Base-by-base conservation (phyloP, 176 grass and related monocot genomes). In the Hordeum marinum region DNA sequence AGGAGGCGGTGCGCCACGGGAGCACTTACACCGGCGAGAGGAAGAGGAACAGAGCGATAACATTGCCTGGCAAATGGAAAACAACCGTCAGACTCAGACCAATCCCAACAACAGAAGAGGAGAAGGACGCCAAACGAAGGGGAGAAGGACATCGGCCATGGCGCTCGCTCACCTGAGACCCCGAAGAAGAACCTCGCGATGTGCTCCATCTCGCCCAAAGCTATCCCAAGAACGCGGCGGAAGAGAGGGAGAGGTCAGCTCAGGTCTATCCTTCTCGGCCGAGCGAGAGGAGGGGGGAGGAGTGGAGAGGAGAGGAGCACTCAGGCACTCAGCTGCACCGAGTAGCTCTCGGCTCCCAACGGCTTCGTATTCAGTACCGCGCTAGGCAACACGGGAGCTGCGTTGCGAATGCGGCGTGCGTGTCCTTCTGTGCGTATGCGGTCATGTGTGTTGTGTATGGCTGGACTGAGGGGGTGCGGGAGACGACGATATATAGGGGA, bases 41-140 rank as follows among this genome's bases (percentile, higher is more conserved):
- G 81, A 94, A 94, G 55, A 94, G 90, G 86, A 94, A 94, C 79
- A 94, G 90, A 69, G 90, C 93, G 48, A 91, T 92, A 83, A 91
- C 85, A 92, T 94, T 92, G 65, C 93, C 93, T 94, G 78, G 1
- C 25, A n/a, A 43, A 83, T 11, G 60, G 60, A 14, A 36, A 8
- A 26, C 32, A 78, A 6, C 4, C 34, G 11, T 79, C 37, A 77
- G 36, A 2, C 5, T 26, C 7, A 9, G 46, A 70, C 37, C 72
- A n/a, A n/a, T n/a, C n/a, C n/a, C n/a, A n/a, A 90, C 35, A n/a
- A 41, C 12, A 41, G 68, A 70, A 29, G 27, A 29, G 9, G 11
- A 25, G 11, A 78, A 46, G 15, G 23, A 17, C 11, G 54, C 4
- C 20, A 65, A 50, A 76, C 55, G n/a, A 8, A 46, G 3, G 27